Conservation (phyloP, 768 basidiomycete genomes). For the Hirschioporus abietinus region DNA sequence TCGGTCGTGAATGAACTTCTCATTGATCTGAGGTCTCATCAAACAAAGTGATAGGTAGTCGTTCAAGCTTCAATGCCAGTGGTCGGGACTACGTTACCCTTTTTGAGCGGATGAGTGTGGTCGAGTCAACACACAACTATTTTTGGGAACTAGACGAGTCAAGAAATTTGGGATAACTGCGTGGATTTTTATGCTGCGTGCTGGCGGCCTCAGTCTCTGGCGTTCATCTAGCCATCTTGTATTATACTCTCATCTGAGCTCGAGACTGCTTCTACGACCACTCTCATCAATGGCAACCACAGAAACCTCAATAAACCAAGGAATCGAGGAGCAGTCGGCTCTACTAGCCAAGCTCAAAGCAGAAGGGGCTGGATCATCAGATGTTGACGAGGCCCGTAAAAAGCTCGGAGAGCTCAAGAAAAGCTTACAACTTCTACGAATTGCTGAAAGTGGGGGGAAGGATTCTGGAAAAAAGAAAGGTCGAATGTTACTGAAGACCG, state of each 20-base stretch:
- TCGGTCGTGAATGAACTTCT: no score
- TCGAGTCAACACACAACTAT: background rate
- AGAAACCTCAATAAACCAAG: background rate
- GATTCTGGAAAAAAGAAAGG: constrained; percentile 59
- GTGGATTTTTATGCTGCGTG: background rate
- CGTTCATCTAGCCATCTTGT: background rate
- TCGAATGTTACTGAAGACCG: constrained; percentile 80
- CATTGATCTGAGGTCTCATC: no score
- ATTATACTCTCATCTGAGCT: background rate
- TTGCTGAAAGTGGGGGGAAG: constrained; percentile 35
- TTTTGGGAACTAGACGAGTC: background rate
- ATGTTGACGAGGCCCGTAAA: constrained; percentile 61
- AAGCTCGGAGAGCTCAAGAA: constrained; percentile 67
- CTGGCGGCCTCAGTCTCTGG: background rate
- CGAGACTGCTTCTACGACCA: background rate
- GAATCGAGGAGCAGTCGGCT: constrained; percentile 46
- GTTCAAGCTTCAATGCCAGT: no score
- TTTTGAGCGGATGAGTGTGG: background rate
- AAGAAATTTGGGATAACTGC: background rate
- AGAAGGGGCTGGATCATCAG: constrained; percentile 42
- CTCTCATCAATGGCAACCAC: background rate
- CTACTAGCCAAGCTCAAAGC: constrained; percentile 59
- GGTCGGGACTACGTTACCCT: no score
- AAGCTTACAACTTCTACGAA: constrained; percentile 38
- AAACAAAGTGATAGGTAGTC: no score